Percentiles rank a stretch among this genome's conserved stretches.
Conservation (phyloP, 139 green algal genomes). For the Zygnema circumcarinatum region DNA sequence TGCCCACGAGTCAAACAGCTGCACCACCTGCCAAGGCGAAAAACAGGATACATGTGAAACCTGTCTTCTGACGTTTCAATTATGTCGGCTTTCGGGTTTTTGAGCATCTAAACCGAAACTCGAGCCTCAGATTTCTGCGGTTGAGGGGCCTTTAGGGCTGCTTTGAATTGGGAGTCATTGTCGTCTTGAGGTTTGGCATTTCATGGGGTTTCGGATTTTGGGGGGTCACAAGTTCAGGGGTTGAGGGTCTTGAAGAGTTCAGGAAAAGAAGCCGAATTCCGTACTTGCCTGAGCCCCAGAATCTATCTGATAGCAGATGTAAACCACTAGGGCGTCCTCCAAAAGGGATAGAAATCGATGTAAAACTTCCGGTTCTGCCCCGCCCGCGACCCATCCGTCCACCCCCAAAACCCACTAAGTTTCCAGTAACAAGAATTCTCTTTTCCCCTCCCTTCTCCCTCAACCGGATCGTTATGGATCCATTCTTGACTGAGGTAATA, state of each 20-base stretch:
- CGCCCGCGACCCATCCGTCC: neutral
- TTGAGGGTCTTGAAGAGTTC: neutral
- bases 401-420: neutral
- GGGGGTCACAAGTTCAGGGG: neutral
- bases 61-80: neutral
- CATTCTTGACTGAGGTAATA: too few species aligned
- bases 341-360: conserved; percentile 89
- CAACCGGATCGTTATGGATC: too few species aligned
- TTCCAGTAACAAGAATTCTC: neutral
- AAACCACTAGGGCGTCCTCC: conserved; percentile 82
- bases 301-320: conserved; percentile 94
- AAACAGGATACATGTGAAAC: conserved; percentile 1
- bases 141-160: too few species aligned
- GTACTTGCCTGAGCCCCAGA: conserved; percentile 76
- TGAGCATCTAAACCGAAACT: too few species aligned
- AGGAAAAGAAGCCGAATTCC: too few species aligned
- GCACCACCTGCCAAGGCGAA: conserved; percentile 91
- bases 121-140: too few species aligned
- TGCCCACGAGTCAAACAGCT: conserved; percentile 98
- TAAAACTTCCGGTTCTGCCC: conserved; percentile 78
- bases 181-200: neutral
- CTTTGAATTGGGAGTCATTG: too few species aligned
- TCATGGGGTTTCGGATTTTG: neutral
- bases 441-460: too few species aligned
- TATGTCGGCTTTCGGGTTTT: neutral